Percentiles rank a stretch among this genome's conserved stretches.
Conservation (phyloP, 352 stramenopile genomes). For the Phytopythium oedochilum region DNA sequence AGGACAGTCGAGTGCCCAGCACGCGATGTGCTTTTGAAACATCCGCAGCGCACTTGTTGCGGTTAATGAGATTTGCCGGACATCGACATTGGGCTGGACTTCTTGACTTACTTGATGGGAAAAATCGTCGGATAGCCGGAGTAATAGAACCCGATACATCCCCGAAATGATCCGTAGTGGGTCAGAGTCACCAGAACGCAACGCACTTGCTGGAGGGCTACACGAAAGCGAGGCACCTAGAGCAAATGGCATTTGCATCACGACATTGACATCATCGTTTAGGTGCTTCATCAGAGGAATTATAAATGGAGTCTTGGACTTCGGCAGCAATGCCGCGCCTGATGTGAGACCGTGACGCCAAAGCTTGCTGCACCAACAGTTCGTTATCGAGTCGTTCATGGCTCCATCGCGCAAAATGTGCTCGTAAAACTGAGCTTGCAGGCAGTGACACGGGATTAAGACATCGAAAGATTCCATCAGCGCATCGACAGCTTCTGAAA, state of each 20-base stretch:
- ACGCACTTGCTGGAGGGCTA: neutral
- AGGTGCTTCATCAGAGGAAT: conserved; percentile 57
- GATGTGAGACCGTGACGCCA: neutral
- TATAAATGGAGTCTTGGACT: conserved; percentile 39
- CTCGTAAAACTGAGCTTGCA: conserved; percentile 61
- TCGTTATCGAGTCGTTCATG: neutral
- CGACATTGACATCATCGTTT: conserved; percentile 50
- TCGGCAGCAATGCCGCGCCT: conserved; percentile 4
- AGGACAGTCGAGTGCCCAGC: conserved; percentile 35
- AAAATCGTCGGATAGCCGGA: conserved; percentile 14
- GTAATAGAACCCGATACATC: conserved; percentile 17
- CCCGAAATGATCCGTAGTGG: conserved; percentile 5
- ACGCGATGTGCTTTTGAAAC: conserved; percentile 63
- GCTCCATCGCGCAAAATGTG: conserved; percentile 18
- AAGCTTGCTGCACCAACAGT: neutral
- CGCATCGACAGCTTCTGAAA: conserved; percentile 38
- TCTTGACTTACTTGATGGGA: neutral
- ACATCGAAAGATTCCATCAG: conserved; percentile 85
- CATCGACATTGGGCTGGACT: neutral
- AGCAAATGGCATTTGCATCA: conserved; percentile 29
- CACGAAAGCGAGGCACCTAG: neutral
- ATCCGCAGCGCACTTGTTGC: neutral
- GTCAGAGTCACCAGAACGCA: neutral
- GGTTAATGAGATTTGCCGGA: neutral
- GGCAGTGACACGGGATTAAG: conserved; percentile 81